A percentile compares a stretch with the other conserved stretches of the same genome.
Conservation (phyloP, 352 stramenopile species). For the Globisporangium polare region DNA sequence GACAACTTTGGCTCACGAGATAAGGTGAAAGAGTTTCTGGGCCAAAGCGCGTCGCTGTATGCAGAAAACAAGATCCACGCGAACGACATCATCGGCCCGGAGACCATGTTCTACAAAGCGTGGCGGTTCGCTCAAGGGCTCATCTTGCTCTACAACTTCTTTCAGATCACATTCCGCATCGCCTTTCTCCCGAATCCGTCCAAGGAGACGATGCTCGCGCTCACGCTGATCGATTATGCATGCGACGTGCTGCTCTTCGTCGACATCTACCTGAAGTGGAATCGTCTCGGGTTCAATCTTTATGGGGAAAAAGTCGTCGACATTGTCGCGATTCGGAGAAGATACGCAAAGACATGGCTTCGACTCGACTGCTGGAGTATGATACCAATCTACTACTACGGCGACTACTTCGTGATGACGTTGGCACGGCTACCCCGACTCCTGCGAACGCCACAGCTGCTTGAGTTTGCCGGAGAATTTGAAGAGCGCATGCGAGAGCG, state of each 20-base stretch:
- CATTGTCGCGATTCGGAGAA: slow-evolving; percentile 26
- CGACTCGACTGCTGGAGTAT: slow-evolving; percentile 39
- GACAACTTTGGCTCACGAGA: slow-evolving; percentile 45
- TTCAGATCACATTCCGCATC: slow-evolving; percentile 42
- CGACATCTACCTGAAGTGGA: slow-evolving; percentile 41
- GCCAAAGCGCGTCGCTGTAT: slow-evolving; percentile 41
- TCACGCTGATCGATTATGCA: slow-evolving; percentile 38
- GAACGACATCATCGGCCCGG: slow-evolving; percentile 20
- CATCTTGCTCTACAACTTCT: slow-evolving; percentile 57
- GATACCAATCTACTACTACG: slow-evolving; percentile 30
- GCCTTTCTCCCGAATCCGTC: slow-evolving; percentile 35
- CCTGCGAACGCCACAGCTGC: slow-evolving; percentile 16
- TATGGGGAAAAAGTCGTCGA: slow-evolving; percentile 42
- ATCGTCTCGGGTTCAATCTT: slow-evolving; percentile 33
- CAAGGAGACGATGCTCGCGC: slow-evolving; percentile 18
- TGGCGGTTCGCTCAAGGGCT: slow-evolving; percentile 10
- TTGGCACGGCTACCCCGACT: slow-evolving; percentile 18
- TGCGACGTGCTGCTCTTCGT: slow-evolving; percentile 30
- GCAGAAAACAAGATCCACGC: slow-evolving; percentile 32
- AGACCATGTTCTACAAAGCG: slow-evolving; percentile 11
- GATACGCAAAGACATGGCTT: slow-evolving; percentile 26
- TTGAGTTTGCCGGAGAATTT: slow-evolving; percentile 16
- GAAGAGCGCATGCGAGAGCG: slow-evolving; percentile 15
- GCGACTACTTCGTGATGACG: slow-evolving; percentile 21
- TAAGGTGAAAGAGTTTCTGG: slow-evolving; percentile 42